These are phyloP conservation scores for Mucor mucedo DNA, from an alignment of 371 early-diverging fungal genomes.

Conservation along the genomic window DNA sequence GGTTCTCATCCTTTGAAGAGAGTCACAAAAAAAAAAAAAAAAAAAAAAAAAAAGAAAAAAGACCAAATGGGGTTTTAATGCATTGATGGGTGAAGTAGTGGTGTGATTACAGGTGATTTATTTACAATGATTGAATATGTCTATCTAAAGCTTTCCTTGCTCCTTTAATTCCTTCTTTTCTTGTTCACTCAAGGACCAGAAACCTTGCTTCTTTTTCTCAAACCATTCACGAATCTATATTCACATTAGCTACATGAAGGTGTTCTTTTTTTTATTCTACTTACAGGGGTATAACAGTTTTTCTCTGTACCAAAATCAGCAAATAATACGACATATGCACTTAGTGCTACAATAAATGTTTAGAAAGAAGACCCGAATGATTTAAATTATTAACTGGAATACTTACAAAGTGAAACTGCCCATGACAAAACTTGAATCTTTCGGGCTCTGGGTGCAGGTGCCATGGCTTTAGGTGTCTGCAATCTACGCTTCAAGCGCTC, in stretches of 20 bases:
- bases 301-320: constrained; percentile 55
- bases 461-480: constrained; percentile 39
- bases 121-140: not conserved
- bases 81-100: too few species aligned
- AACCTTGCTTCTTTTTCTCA: constrained; percentile 38
- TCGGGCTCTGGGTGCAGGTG: constrained; percentile 41
- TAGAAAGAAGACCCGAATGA: too few species aligned
- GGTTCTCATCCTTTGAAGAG: constrained; percentile 9
- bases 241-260: not conserved
- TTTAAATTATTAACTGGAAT: too few species aligned
- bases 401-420: constrained; percentile 42
- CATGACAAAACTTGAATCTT: constrained; percentile 47
- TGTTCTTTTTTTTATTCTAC: not conserved
- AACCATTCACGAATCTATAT: constrained; percentile 52
- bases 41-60: constrained; percentile 1
- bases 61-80: not conserved
- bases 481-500: constrained; percentile 42
- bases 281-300: constrained; percentile 54
- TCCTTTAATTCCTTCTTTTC: constrained; percentile 49
- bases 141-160: constrained; percentile 43
- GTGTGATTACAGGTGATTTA: not conserved
- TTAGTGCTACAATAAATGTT: constrained; percentile 30
- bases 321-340: constrained; percentile 50
- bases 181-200: constrained; percentile 48
- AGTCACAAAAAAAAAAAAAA: constrained; percentile 10